phyloP scores from a whole-genome alignment of 139 green algal genomes.

The Limnomonas spitsbergensis region DNA sequence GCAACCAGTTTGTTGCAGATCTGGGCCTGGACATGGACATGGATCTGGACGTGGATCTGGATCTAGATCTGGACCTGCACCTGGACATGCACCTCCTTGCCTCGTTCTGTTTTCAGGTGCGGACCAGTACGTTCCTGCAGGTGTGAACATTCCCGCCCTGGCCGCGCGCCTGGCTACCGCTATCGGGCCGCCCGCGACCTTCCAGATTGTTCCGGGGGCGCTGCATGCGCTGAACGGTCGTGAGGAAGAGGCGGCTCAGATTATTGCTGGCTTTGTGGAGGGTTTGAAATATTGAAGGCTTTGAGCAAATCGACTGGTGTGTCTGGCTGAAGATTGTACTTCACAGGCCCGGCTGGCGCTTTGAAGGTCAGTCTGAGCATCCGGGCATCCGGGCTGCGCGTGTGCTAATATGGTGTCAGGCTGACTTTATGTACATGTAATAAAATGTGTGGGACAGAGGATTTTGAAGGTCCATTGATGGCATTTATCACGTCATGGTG shows the following conservation, averaged over 20 bases:
- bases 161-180: background rate
- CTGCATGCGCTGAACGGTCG: background rate
- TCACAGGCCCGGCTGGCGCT: no score
- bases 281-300: background rate
- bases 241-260: background rate
- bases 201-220: background rate
- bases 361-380: no score
- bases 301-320: background rate
- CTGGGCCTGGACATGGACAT: background rate
- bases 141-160: background rate
- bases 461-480: no score
- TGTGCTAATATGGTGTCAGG: no score
- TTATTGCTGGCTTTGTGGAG: background rate
- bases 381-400: no score
- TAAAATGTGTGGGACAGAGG: no score
- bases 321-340: background rate
- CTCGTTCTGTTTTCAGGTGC: background rate
- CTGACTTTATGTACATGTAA: no score
- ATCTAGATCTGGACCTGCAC: background rate
- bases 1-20: background rate
- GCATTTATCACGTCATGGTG: no score
- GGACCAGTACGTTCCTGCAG: background rate
- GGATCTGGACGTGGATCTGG: background rate
- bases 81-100: background rate
- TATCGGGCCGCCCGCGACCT: background rate